Base-by-base conservation (phyloP, 805 yeast species). In the Saturnispora bothae region DNA sequence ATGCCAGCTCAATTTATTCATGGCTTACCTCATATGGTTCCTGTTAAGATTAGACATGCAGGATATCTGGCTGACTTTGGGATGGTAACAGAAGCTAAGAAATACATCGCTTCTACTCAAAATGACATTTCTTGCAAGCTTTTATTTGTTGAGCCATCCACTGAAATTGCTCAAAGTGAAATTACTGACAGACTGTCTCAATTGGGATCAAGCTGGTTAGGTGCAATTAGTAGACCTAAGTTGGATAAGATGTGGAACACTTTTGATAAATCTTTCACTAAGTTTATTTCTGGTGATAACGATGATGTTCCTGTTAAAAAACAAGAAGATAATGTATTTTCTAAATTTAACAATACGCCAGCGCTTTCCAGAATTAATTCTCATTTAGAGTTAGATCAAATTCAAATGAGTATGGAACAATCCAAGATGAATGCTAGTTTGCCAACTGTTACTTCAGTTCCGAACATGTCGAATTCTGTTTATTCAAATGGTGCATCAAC, bases 241-340 rank as follows among this genome's bases (percentile, higher is more conserved):
- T 31, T 55, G 16, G 94, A 86, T 48, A 80, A 75, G 52, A 78
- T 85, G 38, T 84, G 95, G 95, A 89, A 92, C 9, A 88, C 81
- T 31, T 58, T 84, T 32, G 95, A 84, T 55, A 84, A 84, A 53
- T 73, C 83, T 4, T 75, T 81, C 51, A 78, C 73, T 53, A 78
- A 76, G 54, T 76, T 79, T 56, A 86, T 89, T 41, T 79, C 94
- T 28, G 96, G 95, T 1, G 10, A 7, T 10, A 22, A 7, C 10
- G 96, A 89, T 34, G 94, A 82, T 26, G 64, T 65, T 20, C 57
- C 60, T 5, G 48, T 59, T 4, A 62, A 61, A 32, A 53, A 56
- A 12, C 49, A 57, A 5, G 66, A 66, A 2, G 68, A 64, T 28
- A 82, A 80, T 9, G 75, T 77, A 0, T 80, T 81, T 56, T 77